Percentiles rank a stretch among this genome's conserved stretches.
Evolutionary conservation across 805 yeast genomes (phyloP).

Genomic region (Nakazawaea laoshanensis): DNA sequence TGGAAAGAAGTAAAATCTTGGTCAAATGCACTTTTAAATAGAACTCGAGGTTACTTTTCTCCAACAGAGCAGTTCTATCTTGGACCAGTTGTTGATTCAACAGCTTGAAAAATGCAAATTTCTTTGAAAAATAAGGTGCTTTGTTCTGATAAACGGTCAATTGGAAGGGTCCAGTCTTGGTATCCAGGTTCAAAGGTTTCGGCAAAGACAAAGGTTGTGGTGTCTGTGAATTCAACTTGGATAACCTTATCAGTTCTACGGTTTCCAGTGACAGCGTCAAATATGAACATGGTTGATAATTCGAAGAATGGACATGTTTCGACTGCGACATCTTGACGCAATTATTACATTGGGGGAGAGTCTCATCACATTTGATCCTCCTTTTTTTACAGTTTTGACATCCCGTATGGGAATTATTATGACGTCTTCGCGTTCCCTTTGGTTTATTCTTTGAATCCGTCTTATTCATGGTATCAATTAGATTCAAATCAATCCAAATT

Average conservation of each 20-base stretch:
- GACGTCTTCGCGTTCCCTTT: constrained; percentile 34
- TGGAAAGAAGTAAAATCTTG: constrained; percentile 3
- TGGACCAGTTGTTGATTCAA: background rate
- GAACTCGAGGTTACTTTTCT: background rate
- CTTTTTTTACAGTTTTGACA: constrained; percentile 61
- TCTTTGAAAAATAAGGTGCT: constrained; percentile 1
- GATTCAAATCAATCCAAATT: no score
- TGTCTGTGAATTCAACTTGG: background rate
- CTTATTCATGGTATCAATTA: no score
- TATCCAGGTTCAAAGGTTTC: background rate
- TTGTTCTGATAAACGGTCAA: background rate
- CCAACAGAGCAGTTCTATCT: background rate
- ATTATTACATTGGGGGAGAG: constrained; percentile 48
- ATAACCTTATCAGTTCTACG: background rate
- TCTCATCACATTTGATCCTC: constrained; percentile 59
- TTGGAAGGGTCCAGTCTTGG: background rate
- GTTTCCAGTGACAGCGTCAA: background rate
- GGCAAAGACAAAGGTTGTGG: background rate
- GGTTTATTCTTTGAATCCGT: no score
- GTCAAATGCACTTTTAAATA: background rate
- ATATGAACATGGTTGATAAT: constrained; percentile 2
- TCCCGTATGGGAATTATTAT: constrained; percentile 66
- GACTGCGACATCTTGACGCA: constrained; percentile 28
- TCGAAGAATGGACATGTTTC: background rate
- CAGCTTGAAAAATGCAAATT: background rate